Base-by-base conservation (phyloP, 2,329 filamentous ascomycete species). In the Botryotinia convoluta region DNA sequence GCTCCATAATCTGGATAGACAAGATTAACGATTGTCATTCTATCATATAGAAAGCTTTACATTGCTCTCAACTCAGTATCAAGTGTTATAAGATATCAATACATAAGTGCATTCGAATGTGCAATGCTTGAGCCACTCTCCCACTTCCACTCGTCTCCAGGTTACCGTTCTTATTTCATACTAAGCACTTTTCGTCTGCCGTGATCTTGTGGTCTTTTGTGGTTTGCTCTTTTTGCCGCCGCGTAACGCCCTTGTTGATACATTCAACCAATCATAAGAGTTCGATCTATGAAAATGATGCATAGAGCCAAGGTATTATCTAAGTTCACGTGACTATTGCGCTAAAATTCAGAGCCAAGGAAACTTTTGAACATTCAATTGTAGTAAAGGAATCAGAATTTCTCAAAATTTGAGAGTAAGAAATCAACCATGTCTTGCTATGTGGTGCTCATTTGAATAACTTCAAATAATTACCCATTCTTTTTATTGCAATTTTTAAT, bases 381-480 rank as follows among this genome's bases (percentile, higher is more conserved):
- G 20, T 16, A 26, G 54, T 18, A 68, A 68, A 57, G 65, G 37
- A 68, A n/a, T 26, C 39, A 26, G 64, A 42, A 68, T 54, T 54
- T 22, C 35, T 54, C 3, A 29, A 54, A 68, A 29, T n/a, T 35
- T 18, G 16, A 39, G 29, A 29, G 32, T 32, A 57, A 68, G 64
- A 69, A 42, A 69, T 42, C 65, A 32, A 57, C 39, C 65, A 69
- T 69, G 65, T 69, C 65, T 69, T 69, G 39, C 65, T 59, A 42
- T 57, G 35, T 69, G 65, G 65, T 35, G 65, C 35, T 32, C 65
- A 69, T 69, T 44, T 69, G 65, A 69, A 57, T 69, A 69, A 69
- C 65, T 32, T 57, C 64, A 22, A 57, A 68, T 67, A 37, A 20
- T 20, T 51, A 26, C 57, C 48, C 42, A 14, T 57, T 32, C 48